Evolutionary conservation across 163 green algal genomes (phyloP).

Genomic region (Scenedesmus sp.): DNA sequence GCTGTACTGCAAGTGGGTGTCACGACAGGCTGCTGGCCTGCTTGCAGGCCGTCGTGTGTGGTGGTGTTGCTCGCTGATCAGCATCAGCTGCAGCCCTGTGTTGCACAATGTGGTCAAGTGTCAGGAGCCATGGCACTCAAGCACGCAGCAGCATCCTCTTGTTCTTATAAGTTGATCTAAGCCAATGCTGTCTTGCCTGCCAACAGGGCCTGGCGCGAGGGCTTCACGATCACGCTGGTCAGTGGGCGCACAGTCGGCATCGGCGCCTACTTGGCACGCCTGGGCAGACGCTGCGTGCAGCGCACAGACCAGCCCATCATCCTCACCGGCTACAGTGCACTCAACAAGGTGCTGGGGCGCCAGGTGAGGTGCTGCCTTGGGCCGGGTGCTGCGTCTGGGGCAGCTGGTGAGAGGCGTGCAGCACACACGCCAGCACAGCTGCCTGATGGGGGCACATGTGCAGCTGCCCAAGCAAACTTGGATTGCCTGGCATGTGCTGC

Average conservation of each 20-base stretch:
- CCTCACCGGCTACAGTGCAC: slow-evolving; percentile 95
- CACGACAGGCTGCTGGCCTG: slow-evolving; percentile 9
- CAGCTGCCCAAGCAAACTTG: not conserved
- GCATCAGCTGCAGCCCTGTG: not conserved
- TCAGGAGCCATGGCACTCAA: not conserved
- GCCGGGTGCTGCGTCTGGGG: not conserved
- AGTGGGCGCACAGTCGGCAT: slow-evolving; percentile 97
- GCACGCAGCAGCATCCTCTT: not conserved
- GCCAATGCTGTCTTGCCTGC: not conserved
- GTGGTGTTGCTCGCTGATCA: not conserved
- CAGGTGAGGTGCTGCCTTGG: slow-evolving; percentile 60
- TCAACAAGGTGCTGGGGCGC: slow-evolving; percentile 99
- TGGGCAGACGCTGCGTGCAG: slow-evolving; percentile 95
- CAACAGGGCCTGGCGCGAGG: slow-evolving; percentile 74
- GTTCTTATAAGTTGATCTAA: not conserved
- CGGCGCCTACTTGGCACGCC: slow-evolving; percentile 97
- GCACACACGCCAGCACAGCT: not conserved
- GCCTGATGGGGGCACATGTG: not conserved
- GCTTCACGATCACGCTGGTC: slow-evolving; percentile 97
- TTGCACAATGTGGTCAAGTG: not conserved
- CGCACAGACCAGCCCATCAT: slow-evolving; percentile 97
- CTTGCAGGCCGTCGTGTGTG: not conserved
- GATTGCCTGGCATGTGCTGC: not conserved
- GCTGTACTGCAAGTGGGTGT: slow-evolving; percentile 61
- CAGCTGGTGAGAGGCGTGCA: not conserved